Evolutionary conservation across 805 yeast genomes (phyloP).

Genomic region (Saccharomycopsis oosterbeekiorum): DNA sequence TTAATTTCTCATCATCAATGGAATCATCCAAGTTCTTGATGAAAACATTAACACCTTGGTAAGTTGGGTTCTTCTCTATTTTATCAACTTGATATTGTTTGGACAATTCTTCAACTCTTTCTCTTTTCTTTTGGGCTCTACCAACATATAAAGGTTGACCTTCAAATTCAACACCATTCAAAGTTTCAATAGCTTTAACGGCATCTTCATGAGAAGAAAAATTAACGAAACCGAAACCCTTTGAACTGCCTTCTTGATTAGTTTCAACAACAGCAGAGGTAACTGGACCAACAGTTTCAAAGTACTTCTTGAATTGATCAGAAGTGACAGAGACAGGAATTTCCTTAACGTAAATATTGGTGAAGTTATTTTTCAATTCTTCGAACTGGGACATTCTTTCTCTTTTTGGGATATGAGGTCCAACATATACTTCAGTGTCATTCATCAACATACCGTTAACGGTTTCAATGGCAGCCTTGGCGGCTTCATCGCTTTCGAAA

Average conservation of each 20-base stretch:
- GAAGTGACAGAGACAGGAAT: conserved; percentile 60
- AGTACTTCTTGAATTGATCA: conserved; percentile 62
- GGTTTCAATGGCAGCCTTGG: conserved; percentile 88
- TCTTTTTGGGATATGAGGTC: conserved; percentile 83
- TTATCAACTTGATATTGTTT: conserved; percentile 88
- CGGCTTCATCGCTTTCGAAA: conserved; percentile 87
- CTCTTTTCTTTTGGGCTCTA: conserved; percentile 98
- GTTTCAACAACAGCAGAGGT: conserved; percentile 75
- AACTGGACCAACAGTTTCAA: conserved; percentile 64
- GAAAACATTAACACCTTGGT: conserved; percentile 96
- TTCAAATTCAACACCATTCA: conserved; percentile 77
- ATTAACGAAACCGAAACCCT: conserved; percentile 95
- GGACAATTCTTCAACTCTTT: conserved; percentile 92
- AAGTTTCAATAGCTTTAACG: conserved; percentile 79
- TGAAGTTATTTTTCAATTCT: conserved; percentile 84
- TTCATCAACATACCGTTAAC: conserved; percentile 97
- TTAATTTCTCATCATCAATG: conserved; percentile 82
- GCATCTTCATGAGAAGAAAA: conserved; percentile 83
- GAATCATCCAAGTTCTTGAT: conserved; percentile 93
- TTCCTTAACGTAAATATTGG: conserved; percentile 94
- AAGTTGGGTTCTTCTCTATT: conserved; percentile 83
- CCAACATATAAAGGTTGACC: conserved; percentile 90
- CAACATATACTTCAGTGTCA: conserved; percentile 92
- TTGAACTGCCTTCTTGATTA: conserved; percentile 80
- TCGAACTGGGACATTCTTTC: conserved; percentile 93